Evolutionary conservation across 805 yeast genomes (phyloP), one percentile per base, ranked within the genome.

Genomic region (Torulaspora microellipsoides): DNA sequence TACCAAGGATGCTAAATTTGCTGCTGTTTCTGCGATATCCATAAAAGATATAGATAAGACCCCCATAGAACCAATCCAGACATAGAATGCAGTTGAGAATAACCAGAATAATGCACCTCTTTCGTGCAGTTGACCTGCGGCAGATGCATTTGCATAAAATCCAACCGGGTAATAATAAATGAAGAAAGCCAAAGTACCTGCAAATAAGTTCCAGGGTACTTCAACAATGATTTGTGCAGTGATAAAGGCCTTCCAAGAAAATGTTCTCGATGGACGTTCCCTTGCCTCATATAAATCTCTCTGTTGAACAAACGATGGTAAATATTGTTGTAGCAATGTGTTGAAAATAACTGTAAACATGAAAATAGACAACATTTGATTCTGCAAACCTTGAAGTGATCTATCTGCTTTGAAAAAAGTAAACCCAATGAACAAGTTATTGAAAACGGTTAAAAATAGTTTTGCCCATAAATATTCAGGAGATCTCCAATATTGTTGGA

Each of bases 301-400:
- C 59, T 80, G 87, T 28, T 66, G 51, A 31, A 79, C 76, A 59
- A 70, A 85, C 43, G 75, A 61, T 14, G 89, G 88, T 51, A 81
- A 64, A 66, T 77, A 71, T 61, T 83, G 89, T 51, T 80, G 78
- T 38, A 79, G 58, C 53, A 80, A 56, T 17, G 84, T 79, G 51
- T 73, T 72, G 65, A 79, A 71, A 38, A 75, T 68, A 53, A 77
- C 71, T 32, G 77, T 59, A 55, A 80, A 75, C 87, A 84, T 81
- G 68, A 85, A 85, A 34, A 83, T 59, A 2, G 89, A 71, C 54
- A 83, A 77, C 88, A 85, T 80, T 68, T 83, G 93, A 65, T 86
- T 85, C 64, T 88, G 95, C 55, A 86, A 62, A 59, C 86, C 81
- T 65, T 78, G 91, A 36, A 75, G 58, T 2, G 86, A 72, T 14